Percentiles rank a stretch among this genome's conserved stretches.
These are phyloP conservation scores for Saturnispora hagleri DNA, from an alignment of 805 yeast genomes.

Conservation along the genomic window DNA sequence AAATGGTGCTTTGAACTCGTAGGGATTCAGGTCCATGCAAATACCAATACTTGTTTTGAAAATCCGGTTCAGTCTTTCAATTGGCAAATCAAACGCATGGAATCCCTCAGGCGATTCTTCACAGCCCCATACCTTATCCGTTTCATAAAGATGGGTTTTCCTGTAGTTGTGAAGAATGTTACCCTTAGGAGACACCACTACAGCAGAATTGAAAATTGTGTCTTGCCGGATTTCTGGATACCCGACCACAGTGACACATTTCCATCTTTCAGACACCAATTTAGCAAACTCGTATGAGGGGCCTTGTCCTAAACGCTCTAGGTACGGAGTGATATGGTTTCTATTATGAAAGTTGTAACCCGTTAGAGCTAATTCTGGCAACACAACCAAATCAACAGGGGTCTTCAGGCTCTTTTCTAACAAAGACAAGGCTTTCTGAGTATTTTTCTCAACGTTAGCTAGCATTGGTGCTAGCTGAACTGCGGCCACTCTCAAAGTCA, in stretches of 20 bases:
- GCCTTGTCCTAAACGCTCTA: constrained; percentile 35
- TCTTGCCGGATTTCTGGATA: constrained; percentile 55
- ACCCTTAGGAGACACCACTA: constrained; percentile 54
- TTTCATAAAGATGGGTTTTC: constrained; percentile 65
- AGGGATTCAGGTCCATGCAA: constrained; percentile 92
- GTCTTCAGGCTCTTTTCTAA: constrained; percentile 25
- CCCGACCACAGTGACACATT: constrained; percentile 69
- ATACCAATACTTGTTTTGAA: constrained; percentile 62
- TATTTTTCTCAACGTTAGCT: constrained; percentile 50
- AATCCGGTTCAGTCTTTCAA: constrained; percentile 18
- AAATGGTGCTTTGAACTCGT: constrained; percentile 75
- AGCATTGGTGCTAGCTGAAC: constrained; percentile 60
- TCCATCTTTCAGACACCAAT: constrained; percentile 37
- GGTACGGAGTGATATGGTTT: constrained; percentile 44
- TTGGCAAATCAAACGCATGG: constrained; percentile 35
- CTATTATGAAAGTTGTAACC: constrained; percentile 62
- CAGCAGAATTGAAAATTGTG: constrained; percentile 62
- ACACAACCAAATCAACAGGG: constrained; percentile 55
- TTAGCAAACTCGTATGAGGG: constrained; percentile 49
- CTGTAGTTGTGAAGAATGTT: constrained; percentile 54
- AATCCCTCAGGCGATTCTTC: constrained; percentile 58
- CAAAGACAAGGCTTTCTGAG: constrained; percentile 35
- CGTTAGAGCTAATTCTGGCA: constrained; percentile 80
- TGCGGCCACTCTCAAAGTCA: constrained; percentile 50
- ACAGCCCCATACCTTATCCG: constrained; percentile 79